Percentiles rank a stretch among this genome's conserved stretches.
These are phyloP conservation scores for Sonneratia alba DNA, from an alignment of 345 rosid genomes.

Conservation along the genomic window DNA sequence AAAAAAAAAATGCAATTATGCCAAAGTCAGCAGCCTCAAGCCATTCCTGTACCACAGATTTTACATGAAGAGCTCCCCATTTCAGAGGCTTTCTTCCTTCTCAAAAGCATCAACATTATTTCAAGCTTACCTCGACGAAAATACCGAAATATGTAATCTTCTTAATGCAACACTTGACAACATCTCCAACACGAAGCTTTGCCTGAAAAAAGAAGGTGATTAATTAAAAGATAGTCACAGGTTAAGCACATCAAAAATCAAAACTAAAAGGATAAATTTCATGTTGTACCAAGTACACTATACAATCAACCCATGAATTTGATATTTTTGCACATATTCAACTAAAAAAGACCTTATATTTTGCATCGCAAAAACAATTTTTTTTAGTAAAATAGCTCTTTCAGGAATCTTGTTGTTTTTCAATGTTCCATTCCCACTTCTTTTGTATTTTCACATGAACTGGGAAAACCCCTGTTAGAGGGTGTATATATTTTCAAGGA, in stretches of 20 bases:
- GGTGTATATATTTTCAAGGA: not conserved
- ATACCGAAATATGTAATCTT: conserved; percentile 88
- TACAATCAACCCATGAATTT: not conserved
- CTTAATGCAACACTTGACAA: conserved; percentile 77
- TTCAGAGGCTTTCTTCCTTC: not conserved
- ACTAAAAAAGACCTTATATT: not conserved
- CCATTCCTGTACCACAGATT: not conserved
- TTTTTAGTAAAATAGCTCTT: not conserved
- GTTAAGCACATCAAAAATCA: not conserved
- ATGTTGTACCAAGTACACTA: not conserved
- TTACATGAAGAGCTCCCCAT: not conserved
- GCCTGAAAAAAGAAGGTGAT: conserved; percentile 39
- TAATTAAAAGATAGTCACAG: not conserved
- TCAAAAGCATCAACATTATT: not conserved
- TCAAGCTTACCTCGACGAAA: conserved; percentile 67
- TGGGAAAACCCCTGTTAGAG: too few species aligned
- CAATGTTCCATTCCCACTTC: not conserved
- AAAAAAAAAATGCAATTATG: not conserved
- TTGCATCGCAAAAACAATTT: not conserved
- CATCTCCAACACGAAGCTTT: conserved; percentile 81
- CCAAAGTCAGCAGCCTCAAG: not conserved
- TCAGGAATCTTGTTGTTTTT: not conserved
- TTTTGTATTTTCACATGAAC: too few species aligned
- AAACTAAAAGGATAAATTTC: not conserved
- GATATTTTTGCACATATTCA: not conserved